Percentiles rank a stretch among this genome's conserved stretches.
phyloP scores from a whole-genome alignment of 192 early-diverging fungal species.

The Linderina pennispora region DNA sequence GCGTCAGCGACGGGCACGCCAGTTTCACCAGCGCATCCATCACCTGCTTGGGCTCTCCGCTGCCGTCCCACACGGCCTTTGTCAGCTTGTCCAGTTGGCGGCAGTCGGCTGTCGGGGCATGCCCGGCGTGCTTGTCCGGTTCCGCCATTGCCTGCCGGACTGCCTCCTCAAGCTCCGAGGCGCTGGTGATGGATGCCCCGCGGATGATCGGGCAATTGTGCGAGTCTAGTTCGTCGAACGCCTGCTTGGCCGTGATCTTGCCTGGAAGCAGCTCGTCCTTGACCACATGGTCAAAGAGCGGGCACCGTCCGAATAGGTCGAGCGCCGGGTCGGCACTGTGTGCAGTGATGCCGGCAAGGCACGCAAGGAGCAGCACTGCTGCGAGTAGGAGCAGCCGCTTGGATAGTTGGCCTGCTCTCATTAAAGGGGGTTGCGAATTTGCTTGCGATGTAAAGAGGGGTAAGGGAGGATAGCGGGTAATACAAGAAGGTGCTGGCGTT shows the following conservation, averaged over 20 bases:
- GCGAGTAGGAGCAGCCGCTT: not conserved
- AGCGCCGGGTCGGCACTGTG: conserved; percentile 2
- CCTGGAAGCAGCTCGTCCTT: conserved; percentile 30
- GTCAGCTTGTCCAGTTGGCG: conserved; percentile 13
- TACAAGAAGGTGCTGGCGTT: not conserved
- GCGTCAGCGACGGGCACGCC: conserved; percentile 23
- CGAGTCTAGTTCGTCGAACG: conserved; percentile 43
- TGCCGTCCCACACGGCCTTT: conserved; percentile 11
- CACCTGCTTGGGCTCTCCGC: conserved; percentile 11
- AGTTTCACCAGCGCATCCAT: conserved; percentile 30
- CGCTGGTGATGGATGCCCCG: conserved; percentile 37
- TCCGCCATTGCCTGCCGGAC: conserved; percentile 5
- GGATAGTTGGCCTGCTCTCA: too few species aligned
- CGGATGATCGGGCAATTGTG: conserved; percentile 46
- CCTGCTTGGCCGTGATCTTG: conserved; percentile 29
- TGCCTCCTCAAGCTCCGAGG: conserved; percentile 26
- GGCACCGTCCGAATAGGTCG: conserved; percentile 32
- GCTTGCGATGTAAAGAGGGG: not conserved
- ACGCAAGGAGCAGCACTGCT: not conserved
- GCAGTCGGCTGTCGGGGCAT: conserved; percentile 10
- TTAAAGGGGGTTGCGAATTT: not conserved
- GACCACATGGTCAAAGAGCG: conserved; percentile 38
- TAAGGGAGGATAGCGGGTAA: not conserved
- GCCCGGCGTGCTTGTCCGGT: not conserved
- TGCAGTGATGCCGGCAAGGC: not conserved